phyloP scores from a whole-genome alignment of 164 flowering plant genomes.

The Annona cherimola region DNA sequence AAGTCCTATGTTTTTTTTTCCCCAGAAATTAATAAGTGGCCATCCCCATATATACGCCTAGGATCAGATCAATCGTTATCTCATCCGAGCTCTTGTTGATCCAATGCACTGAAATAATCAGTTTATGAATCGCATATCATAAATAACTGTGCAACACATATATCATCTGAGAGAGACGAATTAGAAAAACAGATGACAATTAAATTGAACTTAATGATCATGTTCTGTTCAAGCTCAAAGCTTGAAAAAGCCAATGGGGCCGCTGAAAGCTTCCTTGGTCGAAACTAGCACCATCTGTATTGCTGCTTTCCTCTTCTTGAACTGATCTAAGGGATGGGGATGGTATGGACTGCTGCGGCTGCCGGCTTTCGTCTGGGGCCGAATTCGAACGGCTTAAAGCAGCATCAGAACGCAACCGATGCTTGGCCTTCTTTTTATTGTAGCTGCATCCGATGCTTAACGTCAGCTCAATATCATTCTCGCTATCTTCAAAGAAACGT shows the following conservation, averaged over 20 bases:
- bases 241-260: conserved; percentile 57
- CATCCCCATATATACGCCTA: neutral
- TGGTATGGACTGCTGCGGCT: conserved; percentile 19
- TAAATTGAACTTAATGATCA: conserved; percentile 10
- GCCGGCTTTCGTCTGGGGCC: conserved; percentile 13
- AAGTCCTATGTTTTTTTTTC: no score
- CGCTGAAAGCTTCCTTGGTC: conserved; percentile 35
- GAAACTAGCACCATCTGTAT: conserved; percentile 22
- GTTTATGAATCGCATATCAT: neutral
- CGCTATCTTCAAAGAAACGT: conserved; percentile 17
- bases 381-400: conserved; percentile 11
- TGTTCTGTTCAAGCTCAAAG: conserved; percentile 39
- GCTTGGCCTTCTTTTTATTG: conserved; percentile 23
- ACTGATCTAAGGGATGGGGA: conserved; percentile 25
- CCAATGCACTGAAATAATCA: neutral
- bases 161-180: neutral
- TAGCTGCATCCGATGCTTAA: conserved; percentile 47
- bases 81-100: neutral
- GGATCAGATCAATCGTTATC: neutral
- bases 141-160: neutral
- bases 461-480: conserved; percentile 51
- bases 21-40: neutral
- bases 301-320: conserved; percentile 29
- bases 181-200: neutral
- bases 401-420: neutral